phyloP scores from a whole-genome alignment of 129 eudicot species.

The Flaveria bidentis region DNA sequence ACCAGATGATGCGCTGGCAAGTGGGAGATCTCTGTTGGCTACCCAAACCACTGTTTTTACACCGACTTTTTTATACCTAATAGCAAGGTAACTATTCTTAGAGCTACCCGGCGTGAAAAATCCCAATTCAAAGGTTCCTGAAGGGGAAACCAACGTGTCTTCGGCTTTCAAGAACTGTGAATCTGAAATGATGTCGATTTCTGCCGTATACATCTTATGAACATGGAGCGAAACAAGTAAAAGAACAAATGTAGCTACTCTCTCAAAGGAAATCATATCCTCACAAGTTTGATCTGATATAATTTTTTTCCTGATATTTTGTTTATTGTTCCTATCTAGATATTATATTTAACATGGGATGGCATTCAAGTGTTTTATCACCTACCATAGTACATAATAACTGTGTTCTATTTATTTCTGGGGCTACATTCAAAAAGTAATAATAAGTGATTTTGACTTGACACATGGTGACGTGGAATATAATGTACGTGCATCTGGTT shows the following conservation, averaged over 20 bases:
- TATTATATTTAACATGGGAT: neutral
- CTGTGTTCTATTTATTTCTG: neutral
- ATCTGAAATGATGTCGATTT: constrained; percentile 30
- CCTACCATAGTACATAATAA: neutral
- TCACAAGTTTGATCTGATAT: neutral
- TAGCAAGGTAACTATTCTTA: constrained; percentile 33
- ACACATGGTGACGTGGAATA: too few species aligned
- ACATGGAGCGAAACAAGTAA: constrained; percentile 16
- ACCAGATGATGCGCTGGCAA: constrained; percentile 24
- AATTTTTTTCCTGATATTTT: neutral
- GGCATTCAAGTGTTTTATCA: neutral
- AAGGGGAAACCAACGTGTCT: constrained; percentile 49
- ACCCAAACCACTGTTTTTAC: constrained; percentile 46
- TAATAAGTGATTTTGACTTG: too few species aligned
- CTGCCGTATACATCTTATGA: constrained; percentile 10
- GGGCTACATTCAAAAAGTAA: neutral
- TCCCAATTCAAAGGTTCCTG: constrained; percentile 52
- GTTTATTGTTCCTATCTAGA: neutral
- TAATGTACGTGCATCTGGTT: too few species aligned
- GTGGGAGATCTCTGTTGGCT: constrained; percentile 41
- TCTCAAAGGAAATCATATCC: constrained; percentile 23
- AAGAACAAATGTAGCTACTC: neutral
- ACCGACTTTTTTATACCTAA: constrained; percentile 43
- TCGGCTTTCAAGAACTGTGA: constrained; percentile 37
- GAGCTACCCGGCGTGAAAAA: constrained; percentile 42